Conservation (phyloP, 2,329 filamentous ascomycete genomes). For the Cladosporium sphaerospermum region DNA sequence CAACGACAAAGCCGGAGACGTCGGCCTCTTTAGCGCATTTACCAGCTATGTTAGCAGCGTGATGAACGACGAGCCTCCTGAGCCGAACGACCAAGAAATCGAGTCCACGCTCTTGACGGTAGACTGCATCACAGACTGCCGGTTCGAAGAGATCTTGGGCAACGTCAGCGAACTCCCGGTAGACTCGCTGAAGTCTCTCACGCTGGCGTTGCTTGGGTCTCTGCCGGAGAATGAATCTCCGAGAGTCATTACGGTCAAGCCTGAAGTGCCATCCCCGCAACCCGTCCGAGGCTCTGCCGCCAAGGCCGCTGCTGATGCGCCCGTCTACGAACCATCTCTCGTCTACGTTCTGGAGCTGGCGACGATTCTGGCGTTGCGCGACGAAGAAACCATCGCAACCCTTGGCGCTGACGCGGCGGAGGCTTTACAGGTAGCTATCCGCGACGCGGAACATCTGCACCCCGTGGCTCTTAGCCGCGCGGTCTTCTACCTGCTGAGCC, state of each 20-base stretch:
- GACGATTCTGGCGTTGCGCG: conserved; percentile 71
- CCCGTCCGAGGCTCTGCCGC: conserved; percentile 54
- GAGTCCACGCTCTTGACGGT: conserved; percentile 93
- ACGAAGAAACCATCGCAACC: conserved; percentile 62
- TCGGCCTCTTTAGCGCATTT: conserved; percentile 85
- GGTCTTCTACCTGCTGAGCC: conserved; percentile 76
- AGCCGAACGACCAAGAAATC: conserved; percentile 93
- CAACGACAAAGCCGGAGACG: conserved; percentile 68
- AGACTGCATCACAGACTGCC: conserved; percentile 87
- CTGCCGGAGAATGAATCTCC: conserved; percentile 75
- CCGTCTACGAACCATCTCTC: conserved; percentile 75
- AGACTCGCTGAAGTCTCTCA: conserved; percentile 53
- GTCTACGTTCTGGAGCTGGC: conserved; percentile 90
- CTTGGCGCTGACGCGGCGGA: conserved; percentile 77
- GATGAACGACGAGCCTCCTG: conserved; percentile 92
- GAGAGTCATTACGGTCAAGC: conserved; percentile 80
- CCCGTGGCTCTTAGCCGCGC: conserved; percentile 76
- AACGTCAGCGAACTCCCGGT: conserved; percentile 69
- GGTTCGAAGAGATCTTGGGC: conserved; percentile 71
- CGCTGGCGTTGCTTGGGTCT: conserved; percentile 69
- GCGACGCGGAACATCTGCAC: conserved; percentile 73
- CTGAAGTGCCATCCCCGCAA: conserved; percentile 64
- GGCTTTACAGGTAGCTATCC: conserved; percentile 71
- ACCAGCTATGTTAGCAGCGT: conserved; percentile 98
- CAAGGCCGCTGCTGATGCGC: conserved; percentile 42